phyloP scores from a whole-genome alignment of 2,329 filamentous ascomycete species.

The Aspergillus sp. region DNA sequence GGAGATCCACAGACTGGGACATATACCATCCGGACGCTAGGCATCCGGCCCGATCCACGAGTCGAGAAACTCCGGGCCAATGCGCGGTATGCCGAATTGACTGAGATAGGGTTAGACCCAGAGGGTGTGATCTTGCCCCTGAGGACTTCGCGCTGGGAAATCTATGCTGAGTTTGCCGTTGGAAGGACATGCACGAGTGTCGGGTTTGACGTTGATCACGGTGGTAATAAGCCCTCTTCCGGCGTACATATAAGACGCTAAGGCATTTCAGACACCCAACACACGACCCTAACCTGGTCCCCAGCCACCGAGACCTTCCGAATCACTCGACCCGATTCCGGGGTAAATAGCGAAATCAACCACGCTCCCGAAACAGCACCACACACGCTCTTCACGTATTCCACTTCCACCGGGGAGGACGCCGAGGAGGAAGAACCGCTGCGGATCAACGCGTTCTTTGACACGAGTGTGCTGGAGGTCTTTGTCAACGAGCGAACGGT shows the following conservation, averaged over 20 bases:
- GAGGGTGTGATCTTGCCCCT: constrained; percentile 2
- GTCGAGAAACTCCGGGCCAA: constrained; percentile 21
- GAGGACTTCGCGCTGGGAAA: constrained; percentile 17
- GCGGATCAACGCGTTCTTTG: constrained; percentile 36
- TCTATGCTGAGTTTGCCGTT: constrained; percentile 20
- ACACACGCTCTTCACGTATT: constrained; percentile 41
- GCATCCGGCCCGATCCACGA: constrained; percentile 25
- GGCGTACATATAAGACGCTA: neutral
- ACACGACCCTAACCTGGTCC: constrained; percentile 21
- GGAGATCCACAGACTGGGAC: constrained; percentile 15
- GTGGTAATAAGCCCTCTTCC: constrained; percentile 3
- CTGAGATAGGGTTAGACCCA: constrained; percentile 2
- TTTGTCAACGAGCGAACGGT: constrained; percentile 40
- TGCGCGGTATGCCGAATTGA: constrained; percentile 5
- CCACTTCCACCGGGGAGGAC: constrained; percentile 4
- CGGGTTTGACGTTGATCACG: constrained; percentile 24
- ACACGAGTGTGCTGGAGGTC: constrained; percentile 39
- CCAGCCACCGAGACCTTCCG: constrained; percentile 33
- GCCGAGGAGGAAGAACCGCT: constrained; percentile 26
- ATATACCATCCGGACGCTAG: constrained; percentile 38
- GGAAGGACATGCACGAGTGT: constrained; percentile 16
- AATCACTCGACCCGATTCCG: constrained; percentile 27
- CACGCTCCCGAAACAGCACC: constrained; percentile 32
- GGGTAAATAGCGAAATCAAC: constrained; percentile 24
- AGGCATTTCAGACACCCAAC: neutral